Evolutionary conservation across 768 basidiomycete genomes (phyloP).

Genomic region (Chalciporus piperatus): DNA sequence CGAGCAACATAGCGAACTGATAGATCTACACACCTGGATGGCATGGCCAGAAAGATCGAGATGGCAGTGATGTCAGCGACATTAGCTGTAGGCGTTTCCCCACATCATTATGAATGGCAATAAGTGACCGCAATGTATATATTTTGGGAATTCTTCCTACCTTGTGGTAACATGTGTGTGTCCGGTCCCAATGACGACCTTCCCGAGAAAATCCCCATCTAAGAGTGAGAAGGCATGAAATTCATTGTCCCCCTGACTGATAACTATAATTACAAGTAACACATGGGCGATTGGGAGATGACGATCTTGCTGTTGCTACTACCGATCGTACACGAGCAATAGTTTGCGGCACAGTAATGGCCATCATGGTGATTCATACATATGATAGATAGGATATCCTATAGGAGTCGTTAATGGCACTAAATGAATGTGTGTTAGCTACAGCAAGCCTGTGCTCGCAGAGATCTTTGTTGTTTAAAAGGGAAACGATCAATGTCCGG

Average conservation of each 20-base stretch:
- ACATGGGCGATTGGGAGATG: too few relatives aligned
- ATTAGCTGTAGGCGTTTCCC: too few relatives aligned
- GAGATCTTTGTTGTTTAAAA: neutral
- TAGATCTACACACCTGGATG: too few relatives aligned
- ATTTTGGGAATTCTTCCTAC: neutral
- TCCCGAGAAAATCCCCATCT: neutral
- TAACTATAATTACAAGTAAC: neutral
- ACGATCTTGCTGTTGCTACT: neutral
- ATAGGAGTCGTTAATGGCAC: neutral
- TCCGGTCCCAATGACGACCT: neutral
- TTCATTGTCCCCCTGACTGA: neutral
- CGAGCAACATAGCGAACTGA: too few relatives aligned
- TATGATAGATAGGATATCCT: neutral
- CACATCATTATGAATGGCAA: too few relatives aligned
- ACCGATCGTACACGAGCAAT: too few relatives aligned
- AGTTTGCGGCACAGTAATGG: too few relatives aligned
- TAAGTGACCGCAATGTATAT: too few relatives aligned
- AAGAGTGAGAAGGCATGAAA: neutral
- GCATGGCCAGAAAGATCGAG: too few relatives aligned
- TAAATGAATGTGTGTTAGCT: neutral
- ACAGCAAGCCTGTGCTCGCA: neutral
- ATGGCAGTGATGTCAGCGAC: too few relatives aligned
- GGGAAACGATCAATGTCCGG: neutral
- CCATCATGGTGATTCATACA: neutral
- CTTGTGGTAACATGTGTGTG: neutral